These are phyloP conservation scores for Podila clonocystis DNA, from an alignment of 192 early-diverging fungal species.

Conservation along the genomic window DNA sequence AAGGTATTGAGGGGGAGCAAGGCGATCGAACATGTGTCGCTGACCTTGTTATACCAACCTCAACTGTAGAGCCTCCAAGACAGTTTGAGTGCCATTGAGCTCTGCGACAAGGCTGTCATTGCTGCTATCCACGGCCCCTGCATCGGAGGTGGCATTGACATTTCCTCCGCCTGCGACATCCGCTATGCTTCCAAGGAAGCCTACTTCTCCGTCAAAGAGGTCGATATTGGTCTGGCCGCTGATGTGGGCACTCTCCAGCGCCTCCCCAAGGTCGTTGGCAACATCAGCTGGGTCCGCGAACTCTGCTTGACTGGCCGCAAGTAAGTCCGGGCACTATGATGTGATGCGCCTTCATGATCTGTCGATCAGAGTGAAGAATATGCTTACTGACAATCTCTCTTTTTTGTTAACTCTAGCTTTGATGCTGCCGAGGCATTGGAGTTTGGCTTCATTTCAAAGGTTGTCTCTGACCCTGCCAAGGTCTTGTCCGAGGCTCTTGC, in stretches of 20 bases:
- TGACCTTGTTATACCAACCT: background rate
- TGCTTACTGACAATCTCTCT: too few relatives aligned
- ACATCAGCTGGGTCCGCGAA: slow-evolving; percentile 91
- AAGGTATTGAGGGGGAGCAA: too few relatives aligned
- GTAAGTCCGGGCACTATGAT: slow-evolving; percentile 30
- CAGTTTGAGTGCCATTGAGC: slow-evolving; percentile 81
- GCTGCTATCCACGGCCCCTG: slow-evolving; percentile 87
- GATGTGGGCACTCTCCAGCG: slow-evolving; percentile 95
- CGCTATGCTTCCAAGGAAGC: slow-evolving; percentile 82
- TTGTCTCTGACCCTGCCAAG: slow-evolving; percentile 16
- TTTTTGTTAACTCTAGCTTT: slow-evolving; percentile 40
- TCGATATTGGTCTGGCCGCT: slow-evolving; percentile 93
- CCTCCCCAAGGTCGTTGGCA: slow-evolving; percentile 93
- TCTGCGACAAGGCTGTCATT: slow-evolving; percentile 89
- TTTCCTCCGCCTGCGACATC: slow-evolving; percentile 94
- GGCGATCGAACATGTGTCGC: too few relatives aligned
- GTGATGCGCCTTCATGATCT: background rate
- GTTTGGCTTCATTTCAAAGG: slow-evolving; percentile 60
- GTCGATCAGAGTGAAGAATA: background rate
- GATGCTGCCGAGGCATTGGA: slow-evolving; percentile 68
- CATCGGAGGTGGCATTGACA: slow-evolving; percentile 88
- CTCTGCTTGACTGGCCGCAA: slow-evolving; percentile 86
- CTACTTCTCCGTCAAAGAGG: slow-evolving; percentile 90
- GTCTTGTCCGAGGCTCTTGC: slow-evolving; percentile 67
- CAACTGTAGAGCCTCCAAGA: slow-evolving; percentile 62